Percentiles rank a stretch among this genome's conserved stretches.
Evolutionary conservation across 2,329 filamentous ascomycete genomes (phyloP).

Genomic region (Pseudopithomyces chartarum): DNA sequence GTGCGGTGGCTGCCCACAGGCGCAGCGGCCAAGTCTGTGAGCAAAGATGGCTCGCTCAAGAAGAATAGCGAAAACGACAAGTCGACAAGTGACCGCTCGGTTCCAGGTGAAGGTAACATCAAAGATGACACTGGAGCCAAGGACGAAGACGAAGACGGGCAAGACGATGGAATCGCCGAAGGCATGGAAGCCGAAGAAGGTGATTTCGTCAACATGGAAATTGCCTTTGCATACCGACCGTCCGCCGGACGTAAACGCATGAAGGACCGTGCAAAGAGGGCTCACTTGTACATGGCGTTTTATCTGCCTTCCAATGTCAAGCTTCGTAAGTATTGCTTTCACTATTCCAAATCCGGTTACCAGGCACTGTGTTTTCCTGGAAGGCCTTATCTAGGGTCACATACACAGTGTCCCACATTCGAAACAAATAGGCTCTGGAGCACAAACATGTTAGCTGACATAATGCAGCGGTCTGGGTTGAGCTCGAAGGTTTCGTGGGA

Average conservation of each 20-base stretch:
- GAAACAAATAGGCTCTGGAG: too few species aligned
- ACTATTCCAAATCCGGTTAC: neutral
- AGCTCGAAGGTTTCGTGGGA: slow-evolving; percentile 73
- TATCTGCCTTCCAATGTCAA: slow-evolving; percentile 65
- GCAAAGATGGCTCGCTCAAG: slow-evolving; percentile 62
- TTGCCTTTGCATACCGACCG: slow-evolving; percentile 74
- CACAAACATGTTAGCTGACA: slow-evolving; percentile 19
- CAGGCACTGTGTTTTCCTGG: too few species aligned
- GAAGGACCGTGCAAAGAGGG: slow-evolving; percentile 69
- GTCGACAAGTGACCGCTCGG: slow-evolving; percentile 56
- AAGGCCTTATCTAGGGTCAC: too few species aligned
- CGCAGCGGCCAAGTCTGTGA: slow-evolving; percentile 67
- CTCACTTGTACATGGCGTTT: slow-evolving; percentile 74
- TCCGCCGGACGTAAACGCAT: slow-evolving; percentile 65
- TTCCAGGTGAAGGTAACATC: slow-evolving; percentile 51
- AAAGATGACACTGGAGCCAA: slow-evolving; percentile 43
- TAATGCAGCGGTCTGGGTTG: slow-evolving; percentile 70
- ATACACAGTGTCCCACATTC: too few species aligned
- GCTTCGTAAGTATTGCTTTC: slow-evolving; percentile 47
- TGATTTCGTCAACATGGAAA: slow-evolving; percentile 77
- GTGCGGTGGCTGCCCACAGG: slow-evolving; percentile 74
- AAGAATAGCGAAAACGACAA: slow-evolving; percentile 51
- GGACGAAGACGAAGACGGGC: slow-evolving; percentile 30
- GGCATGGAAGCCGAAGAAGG: slow-evolving; percentile 78
- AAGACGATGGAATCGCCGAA: slow-evolving; percentile 50